Evolutionary conservation across 257 asterid genomes (phyloP), one percentile per base, ranked within the genome.

Genomic region (Solanum okadae): DNA sequence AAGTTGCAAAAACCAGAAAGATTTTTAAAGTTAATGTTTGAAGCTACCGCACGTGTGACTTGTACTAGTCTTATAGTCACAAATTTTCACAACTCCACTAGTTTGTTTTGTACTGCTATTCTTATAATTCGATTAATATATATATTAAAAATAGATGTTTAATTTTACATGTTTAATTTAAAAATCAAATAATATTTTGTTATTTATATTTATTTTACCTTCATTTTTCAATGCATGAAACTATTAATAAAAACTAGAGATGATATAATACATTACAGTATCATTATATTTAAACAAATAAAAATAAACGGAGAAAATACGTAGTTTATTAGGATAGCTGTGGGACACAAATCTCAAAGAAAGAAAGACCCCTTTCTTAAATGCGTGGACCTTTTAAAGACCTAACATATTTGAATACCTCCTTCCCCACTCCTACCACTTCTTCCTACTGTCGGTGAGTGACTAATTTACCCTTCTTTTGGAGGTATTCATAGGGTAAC

Each of bases 361-460:
- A 46, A 49, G 29, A 73, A 90, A 70, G 16, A 83, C 49, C 37
- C 31, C 88, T 87, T 46, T 83, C 91, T 85, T 92, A 86, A 91
- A 90, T 91, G 89, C 89, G 87, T 87, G 94, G 95, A 89, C 94
- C 94, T 93, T 38, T 33, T 3, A 12, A 67, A 89, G 91, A 92
- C 95, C 93, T 88, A 93, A 86, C 92, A 84, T 63, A 82, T 88
- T 89, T 90, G 71, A 87, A 88, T 90, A 65, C 67, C 84, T 31
- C 79, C 79, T 86, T 59, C 79, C 86, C 89, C 65, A 56, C 65
- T 56, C 65, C 65, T 18, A 56, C 65, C 65, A 56, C 11, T 86
- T 86, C 79, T 65, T 65, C 93, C 94, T 87, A 95, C 94, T 94
- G 98, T 95, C 98, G 98, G 98, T 93, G 92, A 68, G 38, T 20